Evolutionary conservation across 2,329 filamentous ascomycete genomes (phyloP).

Genomic region (Colletotrichum australisinense): DNA sequence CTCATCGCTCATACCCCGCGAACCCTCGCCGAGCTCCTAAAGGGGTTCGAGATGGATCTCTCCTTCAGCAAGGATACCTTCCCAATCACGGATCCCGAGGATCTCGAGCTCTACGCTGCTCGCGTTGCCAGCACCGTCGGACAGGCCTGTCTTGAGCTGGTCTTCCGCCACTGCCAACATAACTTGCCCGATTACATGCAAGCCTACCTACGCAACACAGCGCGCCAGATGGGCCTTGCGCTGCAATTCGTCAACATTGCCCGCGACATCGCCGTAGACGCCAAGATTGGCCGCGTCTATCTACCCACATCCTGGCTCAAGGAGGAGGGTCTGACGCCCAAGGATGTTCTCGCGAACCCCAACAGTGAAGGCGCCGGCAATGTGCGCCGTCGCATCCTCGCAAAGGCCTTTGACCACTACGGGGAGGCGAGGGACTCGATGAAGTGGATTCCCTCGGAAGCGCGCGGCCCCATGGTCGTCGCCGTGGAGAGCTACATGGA

Average conservation of each 20-base stretch:
- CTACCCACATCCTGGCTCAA: constrained; percentile 73
- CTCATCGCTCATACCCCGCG: constrained; percentile 62
- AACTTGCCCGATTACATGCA: constrained; percentile 44
- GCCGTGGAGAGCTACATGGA: constrained; percentile 83
- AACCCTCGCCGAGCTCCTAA: constrained; percentile 73
- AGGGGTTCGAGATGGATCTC: constrained; percentile 77
- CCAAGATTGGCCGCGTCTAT: constrained; percentile 74
- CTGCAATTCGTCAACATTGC: constrained; percentile 84
- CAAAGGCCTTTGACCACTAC: constrained; percentile 72
- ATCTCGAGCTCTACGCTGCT: constrained; percentile 72
- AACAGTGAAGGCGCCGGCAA: constrained; percentile 56
- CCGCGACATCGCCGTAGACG: constrained; percentile 77
- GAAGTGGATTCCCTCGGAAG: constrained; percentile 68
- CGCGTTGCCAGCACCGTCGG: constrained; percentile 80
- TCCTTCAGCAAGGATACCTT: constrained; percentile 58
- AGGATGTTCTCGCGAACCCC: constrained; percentile 65
- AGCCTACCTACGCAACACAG: constrained; percentile 63
- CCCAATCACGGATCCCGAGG: constrained; percentile 68
- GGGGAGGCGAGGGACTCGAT: constrained; percentile 65
- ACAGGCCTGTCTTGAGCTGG: constrained; percentile 74
- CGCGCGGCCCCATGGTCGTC: constrained; percentile 72
- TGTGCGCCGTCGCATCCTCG: constrained; percentile 66
- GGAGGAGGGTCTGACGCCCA: constrained; percentile 64
- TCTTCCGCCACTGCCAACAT: constrained; percentile 66
- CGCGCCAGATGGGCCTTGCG: constrained; percentile 76